Evolutionary conservation across 2,329 filamentous ascomycete species (phyloP), one percentile per base, ranked within the genome.

Genomic region (Colletotrichum tanaceti): DNA sequence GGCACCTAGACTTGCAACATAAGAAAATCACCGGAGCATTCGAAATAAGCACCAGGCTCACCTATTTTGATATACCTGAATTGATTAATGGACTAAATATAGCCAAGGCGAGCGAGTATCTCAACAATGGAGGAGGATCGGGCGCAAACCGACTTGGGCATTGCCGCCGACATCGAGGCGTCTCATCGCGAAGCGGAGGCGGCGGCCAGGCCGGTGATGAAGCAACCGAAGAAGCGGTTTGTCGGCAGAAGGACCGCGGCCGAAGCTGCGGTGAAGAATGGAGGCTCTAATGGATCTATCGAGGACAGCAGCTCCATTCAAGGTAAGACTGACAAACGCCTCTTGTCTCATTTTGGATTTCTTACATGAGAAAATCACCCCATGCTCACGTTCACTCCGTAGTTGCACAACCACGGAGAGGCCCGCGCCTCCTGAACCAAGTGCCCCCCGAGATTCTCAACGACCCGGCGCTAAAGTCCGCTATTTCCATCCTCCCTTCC

Each of bases 181-280:
- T 57, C 63, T 38, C 79, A 81, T 65, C 72, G 78, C 68, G 76
- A 79, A 49, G 75, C 81, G 77, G 73, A 78, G 60, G 72, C 72
- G 49, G 75, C 75, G 50, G 73, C 76, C 55, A 61, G 74, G 55
- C 78, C 82, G 28, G 79, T 79, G 7, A 73, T 83, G 22, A 93
- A 86, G 76, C 91, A 95, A 75, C 96, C 96, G 24, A 97, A 93
- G 83, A 94, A 95, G 80, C 89, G 95, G 66, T 99, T 99, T 73
- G 91, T 99, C 20, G 96, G 96, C 38, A 87, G 93, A 73, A 89
- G 91, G 74, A 88, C 92, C 10, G 85, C 89, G 70, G 87, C 90
- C 74, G 85, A 87, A 73, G 82, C 86, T 47, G 63, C 67, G 11
- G 79, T 84, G 67, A 85, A 83, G 75, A 81, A 79, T 71, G 79